Conservation (phyloP, 1,284 basidiomycete species). For the Marasmius sp. region DNA sequence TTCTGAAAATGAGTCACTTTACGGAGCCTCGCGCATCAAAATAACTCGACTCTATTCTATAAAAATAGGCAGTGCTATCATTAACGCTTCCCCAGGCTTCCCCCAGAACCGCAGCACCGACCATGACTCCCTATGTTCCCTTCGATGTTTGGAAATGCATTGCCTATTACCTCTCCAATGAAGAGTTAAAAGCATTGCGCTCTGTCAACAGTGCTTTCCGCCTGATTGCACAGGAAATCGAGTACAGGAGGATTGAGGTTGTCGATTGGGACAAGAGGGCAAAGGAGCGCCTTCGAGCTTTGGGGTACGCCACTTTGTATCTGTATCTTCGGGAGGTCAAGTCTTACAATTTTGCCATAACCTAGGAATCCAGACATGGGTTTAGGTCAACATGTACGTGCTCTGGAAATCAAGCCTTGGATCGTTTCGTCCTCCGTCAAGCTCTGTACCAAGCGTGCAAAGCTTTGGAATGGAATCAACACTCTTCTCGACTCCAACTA, state of each 20-base stretch:
- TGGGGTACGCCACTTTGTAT: constrained; percentile 24
- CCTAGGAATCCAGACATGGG: constrained; percentile 6
- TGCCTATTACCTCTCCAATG: constrained; percentile 25
- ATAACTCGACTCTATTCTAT: no score
- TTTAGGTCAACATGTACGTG: constrained; percentile 25
- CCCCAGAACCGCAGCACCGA: background rate
- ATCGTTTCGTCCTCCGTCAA: constrained; percentile 31
- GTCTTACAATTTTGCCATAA: background rate
- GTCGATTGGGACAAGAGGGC: constrained; percentile 27
- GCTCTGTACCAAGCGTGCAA: constrained; percentile 24
- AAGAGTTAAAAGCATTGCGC: constrained; percentile 22
- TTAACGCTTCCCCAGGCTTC: background rate
- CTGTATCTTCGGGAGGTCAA: background rate
- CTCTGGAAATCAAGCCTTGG: constrained; percentile 37
- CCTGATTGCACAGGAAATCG: constrained; percentile 24
- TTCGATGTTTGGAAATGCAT: constrained; percentile 33
- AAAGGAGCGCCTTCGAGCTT: constrained; percentile 29
- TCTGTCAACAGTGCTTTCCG: constrained; percentile 30
- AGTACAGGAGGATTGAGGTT: constrained; percentile 27
- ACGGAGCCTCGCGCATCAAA: background rate
- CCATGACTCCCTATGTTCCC: constrained; percentile 14
- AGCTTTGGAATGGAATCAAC: constrained; percentile 24
- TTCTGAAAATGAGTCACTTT: background rate
- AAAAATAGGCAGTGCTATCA: background rate
- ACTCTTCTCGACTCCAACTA: constrained; percentile 29